Evolutionary conservation across 768 basidiomycete species (phyloP).

Genomic region (Rickenella mellea): DNA sequence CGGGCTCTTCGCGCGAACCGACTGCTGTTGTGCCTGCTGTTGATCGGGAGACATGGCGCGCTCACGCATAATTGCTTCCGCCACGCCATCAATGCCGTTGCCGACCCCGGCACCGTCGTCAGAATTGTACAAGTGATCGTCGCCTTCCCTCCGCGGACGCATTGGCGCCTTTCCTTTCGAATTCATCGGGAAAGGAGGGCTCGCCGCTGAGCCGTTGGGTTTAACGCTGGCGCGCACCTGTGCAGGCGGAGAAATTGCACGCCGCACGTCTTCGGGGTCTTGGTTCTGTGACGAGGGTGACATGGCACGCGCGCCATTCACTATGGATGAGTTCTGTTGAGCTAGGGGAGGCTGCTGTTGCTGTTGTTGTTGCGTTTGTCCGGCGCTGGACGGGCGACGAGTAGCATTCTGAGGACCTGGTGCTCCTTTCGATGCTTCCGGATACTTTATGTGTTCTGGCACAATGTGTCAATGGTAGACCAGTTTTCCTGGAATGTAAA

Average conservation of each 20-base stretch:
- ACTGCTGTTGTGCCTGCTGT: conserved; percentile 9
- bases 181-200: conserved; percentile 28
- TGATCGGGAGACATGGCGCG: conserved; percentile 53
- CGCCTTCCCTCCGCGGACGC: conserved; percentile 37
- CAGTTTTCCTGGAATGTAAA: conserved; percentile 1
- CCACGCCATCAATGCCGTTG: no score
- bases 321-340: conserved; percentile 16
- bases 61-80: conserved; percentile 31
- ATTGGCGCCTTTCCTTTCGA: conserved; percentile 42
- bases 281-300: conserved; percentile 47
- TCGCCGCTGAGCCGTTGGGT: conserved; percentile 29
- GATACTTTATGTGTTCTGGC: conserved; percentile 89
- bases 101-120: conserved; percentile 53
- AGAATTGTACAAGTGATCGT: conserved; percentile 24
- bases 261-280: conserved; percentile 50
- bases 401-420: conserved; percentile 9
- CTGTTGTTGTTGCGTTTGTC: conserved; percentile 15
- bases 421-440: conserved; percentile 46
- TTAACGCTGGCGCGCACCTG: conserved; percentile 30
- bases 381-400: conserved; percentile 7
- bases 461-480: neutral
- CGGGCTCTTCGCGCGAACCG: conserved; percentile 51
- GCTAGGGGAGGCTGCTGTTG: conserved; percentile 16
- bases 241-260: conserved; percentile 56
- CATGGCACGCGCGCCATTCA: conserved; percentile 43